These are phyloP conservation scores for Penicillium pulvis DNA, from an alignment of 495 filamentous ascomycete species.

Conservation along the genomic window DNA sequence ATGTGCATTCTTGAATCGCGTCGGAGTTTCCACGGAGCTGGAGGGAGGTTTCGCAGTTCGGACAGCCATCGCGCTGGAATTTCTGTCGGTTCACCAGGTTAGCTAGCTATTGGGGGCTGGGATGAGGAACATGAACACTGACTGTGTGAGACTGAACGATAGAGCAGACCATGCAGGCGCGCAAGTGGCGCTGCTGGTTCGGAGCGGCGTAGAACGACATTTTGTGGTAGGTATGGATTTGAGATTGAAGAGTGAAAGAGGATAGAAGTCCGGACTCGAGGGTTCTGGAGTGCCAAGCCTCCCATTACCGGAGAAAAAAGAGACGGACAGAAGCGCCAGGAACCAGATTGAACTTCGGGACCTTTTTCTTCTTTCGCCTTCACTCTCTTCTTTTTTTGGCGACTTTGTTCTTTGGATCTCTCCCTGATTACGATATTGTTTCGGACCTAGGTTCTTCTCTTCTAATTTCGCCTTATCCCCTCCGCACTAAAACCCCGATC, in stretches of 20 bases:
- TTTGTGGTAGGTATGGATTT: conserved; percentile 6
- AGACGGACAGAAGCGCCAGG: conserved; percentile 18
- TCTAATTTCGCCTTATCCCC: not conserved
- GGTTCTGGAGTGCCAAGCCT: conserved; percentile 32
- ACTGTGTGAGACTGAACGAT: conserved; percentile 80
- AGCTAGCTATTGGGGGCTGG: conserved; percentile 4
- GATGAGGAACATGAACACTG: conserved; percentile 31
- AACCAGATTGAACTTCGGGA: conserved; percentile 13
- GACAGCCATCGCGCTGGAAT: conserved; percentile 84
- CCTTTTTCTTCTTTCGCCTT: conserved; percentile 1
- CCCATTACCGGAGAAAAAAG: conserved; percentile 32
- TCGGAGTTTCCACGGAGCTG: conserved; percentile 77
- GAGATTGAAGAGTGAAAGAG: conserved; percentile 8
- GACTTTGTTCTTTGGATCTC: not conserved
- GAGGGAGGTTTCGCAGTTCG: conserved; percentile 93
- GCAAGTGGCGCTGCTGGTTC: conserved; percentile 73
- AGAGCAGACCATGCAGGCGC: conserved; percentile 98
- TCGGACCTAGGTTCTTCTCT: not conserved
- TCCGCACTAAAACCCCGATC: conserved; percentile 22
- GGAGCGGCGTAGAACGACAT: conserved; percentile 61
- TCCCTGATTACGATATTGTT: not conserved
- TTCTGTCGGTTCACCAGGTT: conserved; percentile 48
- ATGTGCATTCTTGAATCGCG: conserved; percentile 87
- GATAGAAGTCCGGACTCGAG: conserved; percentile 16
- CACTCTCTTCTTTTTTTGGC: not conserved